Evolutionary conservation across 169 alveolate genomes (phyloP), one percentile per base, ranked within the genome.

Genomic region (Plasmodium blacklocki): DNA sequence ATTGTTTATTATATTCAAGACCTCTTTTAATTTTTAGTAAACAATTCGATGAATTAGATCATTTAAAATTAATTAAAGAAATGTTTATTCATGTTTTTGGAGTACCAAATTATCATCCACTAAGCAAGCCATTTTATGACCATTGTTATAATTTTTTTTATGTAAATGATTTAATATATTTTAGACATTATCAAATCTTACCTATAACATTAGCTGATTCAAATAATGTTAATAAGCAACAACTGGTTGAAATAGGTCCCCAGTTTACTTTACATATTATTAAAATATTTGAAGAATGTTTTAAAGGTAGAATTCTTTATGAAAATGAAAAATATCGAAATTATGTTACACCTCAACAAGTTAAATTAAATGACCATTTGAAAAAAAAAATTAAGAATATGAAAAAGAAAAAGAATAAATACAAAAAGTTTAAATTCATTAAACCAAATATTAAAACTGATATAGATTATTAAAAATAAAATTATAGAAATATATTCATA

Each of bases 61-160:
- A 93, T 72, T 88, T 95, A 52, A 67, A 93, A 72, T 78, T 95
- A 68, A 83, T 93, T 1, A 91, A 95, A 72, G 89, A 88, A 52
- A 71, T 95, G 71, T 58, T 95, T 26, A 87, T 89, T 45, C 92
- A 87, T 11, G 95, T 96, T 12, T 97, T 98, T 83, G 97, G 97
- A 50, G 96, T 98, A 21, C 99, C 99, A 2, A 95, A 94, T 71
- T 94, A 97, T 59, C 99, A 98, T 93, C 99, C 99, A n/a, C 97
- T 97, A 92, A 95, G 98, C 88, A 97, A 96, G 93, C 99, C 99
- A 19, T 98, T 97, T 93, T 94, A 96, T 88, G 99, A 98, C 93
- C 99, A 98, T 89, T 96, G 98, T 58, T 94, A 97, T 23, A 93
- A 97, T 62, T 97, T 98, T 93, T 93, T 91, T 78, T 95, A 95